A percentile compares a stretch with the other conserved stretches of the same genome.
Evolutionary conservation across 2,329 filamentous ascomycete species (phyloP).

Genomic region (Fusarium sacchari): DNA sequence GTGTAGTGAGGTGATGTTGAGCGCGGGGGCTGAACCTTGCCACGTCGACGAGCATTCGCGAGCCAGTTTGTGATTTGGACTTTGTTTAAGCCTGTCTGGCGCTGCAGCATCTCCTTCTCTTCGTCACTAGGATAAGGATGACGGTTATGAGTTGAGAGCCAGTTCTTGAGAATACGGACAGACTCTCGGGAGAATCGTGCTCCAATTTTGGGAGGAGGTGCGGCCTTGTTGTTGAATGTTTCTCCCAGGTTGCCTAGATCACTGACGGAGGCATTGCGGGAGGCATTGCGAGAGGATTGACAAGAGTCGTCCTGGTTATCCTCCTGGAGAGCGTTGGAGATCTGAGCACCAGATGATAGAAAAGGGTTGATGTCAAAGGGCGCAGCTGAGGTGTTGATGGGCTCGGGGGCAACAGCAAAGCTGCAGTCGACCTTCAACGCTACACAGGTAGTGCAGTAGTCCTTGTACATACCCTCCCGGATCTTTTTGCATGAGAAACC

Average conservation of each 20-base stretch:
- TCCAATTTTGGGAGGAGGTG: slow-evolving; percentile 68
- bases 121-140: slow-evolving; percentile 91
- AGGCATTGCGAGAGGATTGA: slow-evolving; percentile 40
- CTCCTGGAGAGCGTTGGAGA: slow-evolving; percentile 48
- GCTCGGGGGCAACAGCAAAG: slow-evolving; percentile 55
- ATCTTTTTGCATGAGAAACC: slow-evolving; percentile 70
- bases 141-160: slow-evolving; percentile 81
- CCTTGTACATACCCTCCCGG: slow-evolving; percentile 67
- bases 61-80: slow-evolving; percentile 93
- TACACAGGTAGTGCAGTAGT: slow-evolving; percentile 71
- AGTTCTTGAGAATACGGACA: slow-evolving; percentile 82
- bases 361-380: slow-evolving; percentile 59
- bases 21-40: slow-evolving; percentile 77
- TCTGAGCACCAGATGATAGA: slow-evolving; percentile 57
- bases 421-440: slow-evolving; percentile 68
- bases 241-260: slow-evolving; percentile 45
- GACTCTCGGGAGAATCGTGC: slow-evolving; percentile 84
- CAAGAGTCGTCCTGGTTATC: slow-evolving; percentile 40
- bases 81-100: slow-evolving; percentile 81
- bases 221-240: slow-evolving; percentile 44
- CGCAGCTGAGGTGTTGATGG: slow-evolving; percentile 47
- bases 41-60: slow-evolving; percentile 84
- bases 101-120: slow-evolving; percentile 82
- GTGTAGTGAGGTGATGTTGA: slow-evolving; percentile 75
- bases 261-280: slow-evolving; percentile 41